phyloP scores from a whole-genome alignment of 2,329 filamentous ascomycete species.

The Ophiostoma ulmi region DNA sequence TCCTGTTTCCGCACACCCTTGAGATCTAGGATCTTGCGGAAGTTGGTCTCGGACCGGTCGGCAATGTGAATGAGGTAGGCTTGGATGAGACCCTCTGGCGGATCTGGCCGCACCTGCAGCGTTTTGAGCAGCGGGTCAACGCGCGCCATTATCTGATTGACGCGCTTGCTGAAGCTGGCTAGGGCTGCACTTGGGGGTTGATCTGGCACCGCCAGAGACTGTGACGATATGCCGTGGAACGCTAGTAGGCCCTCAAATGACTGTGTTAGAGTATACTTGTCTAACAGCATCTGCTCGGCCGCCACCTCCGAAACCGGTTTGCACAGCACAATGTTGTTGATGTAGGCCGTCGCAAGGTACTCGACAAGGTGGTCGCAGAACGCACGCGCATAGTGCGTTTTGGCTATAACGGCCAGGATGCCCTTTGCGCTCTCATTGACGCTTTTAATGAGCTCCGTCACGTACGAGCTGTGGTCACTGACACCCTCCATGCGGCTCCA shows the following conservation, averaged over 20 bases:
- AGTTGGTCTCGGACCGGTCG: slow-evolving; percentile 89
- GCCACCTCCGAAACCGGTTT: slow-evolving; percentile 88
- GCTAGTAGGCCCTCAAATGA: slow-evolving; percentile 67
- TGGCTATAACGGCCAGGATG: slow-evolving; percentile 71
- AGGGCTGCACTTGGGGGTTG: slow-evolving; percentile 38
- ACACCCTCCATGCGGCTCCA: slow-evolving; percentile 94
- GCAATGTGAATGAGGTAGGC: slow-evolving; percentile 96
- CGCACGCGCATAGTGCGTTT: slow-evolving; percentile 88
- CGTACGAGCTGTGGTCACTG: slow-evolving; percentile 88
- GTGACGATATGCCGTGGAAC: slow-evolving; percentile 47
- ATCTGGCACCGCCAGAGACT: background rate
- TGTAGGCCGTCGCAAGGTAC: slow-evolving; percentile 70
- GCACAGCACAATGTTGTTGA: slow-evolving; percentile 80
- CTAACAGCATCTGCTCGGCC: slow-evolving; percentile 94
- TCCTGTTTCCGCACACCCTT: slow-evolving; percentile 87
- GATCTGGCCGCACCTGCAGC: slow-evolving; percentile 84
- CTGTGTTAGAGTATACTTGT: slow-evolving; percentile 86
- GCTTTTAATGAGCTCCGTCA: slow-evolving; percentile 70
- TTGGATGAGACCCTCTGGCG: slow-evolving; percentile 89
- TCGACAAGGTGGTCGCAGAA: slow-evolving; percentile 97
- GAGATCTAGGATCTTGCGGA: slow-evolving; percentile 90
- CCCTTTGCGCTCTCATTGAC: slow-evolving; percentile 68
- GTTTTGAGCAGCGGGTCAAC: slow-evolving; percentile 94
- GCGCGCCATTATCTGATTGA: slow-evolving; percentile 75
- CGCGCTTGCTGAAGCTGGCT: slow-evolving; percentile 73